These are phyloP conservation scores for Monosporascus cannonballus DNA, from an alignment of 2,329 filamentous ascomycete genomes.

Conservation along the genomic window DNA sequence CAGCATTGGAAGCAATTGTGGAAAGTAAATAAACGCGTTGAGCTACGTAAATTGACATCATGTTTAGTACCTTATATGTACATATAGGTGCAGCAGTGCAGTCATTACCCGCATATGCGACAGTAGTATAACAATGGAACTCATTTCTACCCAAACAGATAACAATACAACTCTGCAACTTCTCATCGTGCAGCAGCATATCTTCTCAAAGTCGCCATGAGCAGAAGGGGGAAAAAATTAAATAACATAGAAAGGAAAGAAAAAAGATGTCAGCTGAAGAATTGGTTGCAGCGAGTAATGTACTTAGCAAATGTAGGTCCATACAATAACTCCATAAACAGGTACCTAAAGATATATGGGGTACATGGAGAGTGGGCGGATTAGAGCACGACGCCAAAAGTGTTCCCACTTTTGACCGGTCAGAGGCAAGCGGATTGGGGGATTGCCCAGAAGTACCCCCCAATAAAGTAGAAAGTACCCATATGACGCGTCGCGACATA, in stretches of 20 bases:
- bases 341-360: background rate
- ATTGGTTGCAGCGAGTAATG: no score
- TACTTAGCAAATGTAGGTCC: no score
- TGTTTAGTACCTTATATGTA: background rate
- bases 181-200: no score
- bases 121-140: background rate
- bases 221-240: no score
- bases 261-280: no score
- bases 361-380: background rate
- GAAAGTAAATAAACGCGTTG: conserved; percentile 1
- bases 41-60: background rate
- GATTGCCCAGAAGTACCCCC: background rate
- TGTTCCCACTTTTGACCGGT: background rate
- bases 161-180: background rate
- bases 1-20: no score
- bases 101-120: background rate
- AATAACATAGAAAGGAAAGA: no score
- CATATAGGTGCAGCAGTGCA: background rate
- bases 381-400: background rate
- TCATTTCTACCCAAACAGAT: background rate
- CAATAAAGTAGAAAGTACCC: background rate
- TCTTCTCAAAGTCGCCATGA: no score
- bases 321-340: background rate
- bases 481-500: conserved; percentile 16
- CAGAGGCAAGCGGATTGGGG: background rate